These are phyloP conservation scores for Cercospora sp. DNA, from an alignment of 2,329 filamentous ascomycete species.

Conservation along the genomic window DNA sequence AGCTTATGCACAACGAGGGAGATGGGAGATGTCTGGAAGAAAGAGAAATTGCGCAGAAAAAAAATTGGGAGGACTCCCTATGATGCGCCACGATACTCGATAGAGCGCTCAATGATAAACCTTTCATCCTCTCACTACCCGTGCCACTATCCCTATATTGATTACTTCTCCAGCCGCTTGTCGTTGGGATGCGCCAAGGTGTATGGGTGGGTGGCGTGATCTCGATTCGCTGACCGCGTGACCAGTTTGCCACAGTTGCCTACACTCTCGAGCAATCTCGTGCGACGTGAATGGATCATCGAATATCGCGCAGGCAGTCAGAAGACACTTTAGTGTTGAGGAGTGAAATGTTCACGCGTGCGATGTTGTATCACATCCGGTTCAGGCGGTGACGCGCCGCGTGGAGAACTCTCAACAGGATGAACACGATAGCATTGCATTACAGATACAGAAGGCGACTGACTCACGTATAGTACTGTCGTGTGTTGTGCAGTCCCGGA, in stretches of 20 bases:
- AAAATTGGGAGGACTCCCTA: not conserved
- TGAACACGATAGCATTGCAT: not conserved
- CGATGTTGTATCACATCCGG: not conserved
- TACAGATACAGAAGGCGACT: not conserved
- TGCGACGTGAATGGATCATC: not conserved
- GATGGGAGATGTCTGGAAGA: conserved; percentile 6
- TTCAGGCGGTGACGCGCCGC: not conserved
- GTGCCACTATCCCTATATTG: not conserved
- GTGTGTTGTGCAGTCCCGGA: not conserved
- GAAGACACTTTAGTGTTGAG: not conserved
- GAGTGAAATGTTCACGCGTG: not conserved
- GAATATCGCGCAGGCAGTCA: not conserved
- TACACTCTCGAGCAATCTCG: not conserved
- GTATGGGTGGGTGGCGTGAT: conserved; percentile 1
- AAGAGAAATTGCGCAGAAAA: conserved; percentile 10
- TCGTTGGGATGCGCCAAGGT: conserved; percentile 1
- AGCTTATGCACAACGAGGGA: not conserved
- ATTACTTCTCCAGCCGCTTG: not conserved
- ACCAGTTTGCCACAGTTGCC: not conserved
- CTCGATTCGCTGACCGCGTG: conserved; percentile 6
- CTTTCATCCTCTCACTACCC: not conserved
- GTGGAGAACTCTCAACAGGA: not conserved
- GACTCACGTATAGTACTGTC: not conserved
- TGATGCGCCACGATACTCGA: not conserved
- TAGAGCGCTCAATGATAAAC: conserved; percentile 6